Percentiles rank a stretch among this genome's conserved stretches.
phyloP scores from a whole-genome alignment of 169 alveolate species.

The Plasmodium adleri region DNA sequence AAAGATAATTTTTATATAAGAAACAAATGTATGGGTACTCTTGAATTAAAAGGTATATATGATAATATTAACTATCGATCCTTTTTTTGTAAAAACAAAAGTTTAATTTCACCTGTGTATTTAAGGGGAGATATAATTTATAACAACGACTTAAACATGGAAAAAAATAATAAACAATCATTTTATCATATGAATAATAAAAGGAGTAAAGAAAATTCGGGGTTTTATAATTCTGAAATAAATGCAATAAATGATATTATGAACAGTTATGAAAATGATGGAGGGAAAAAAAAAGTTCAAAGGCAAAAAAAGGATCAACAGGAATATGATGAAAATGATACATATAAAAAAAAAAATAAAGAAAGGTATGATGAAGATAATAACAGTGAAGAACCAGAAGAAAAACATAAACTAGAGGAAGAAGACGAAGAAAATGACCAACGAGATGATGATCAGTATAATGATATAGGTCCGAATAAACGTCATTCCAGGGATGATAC shows the following conservation, averaged over 20 bases:
- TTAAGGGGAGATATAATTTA: conserved; percentile 38
- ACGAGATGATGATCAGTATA: no score
- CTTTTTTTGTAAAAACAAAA: conserved; percentile 65
- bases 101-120: conserved; percentile 51
- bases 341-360: neutral
- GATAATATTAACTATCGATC: conserved; percentile 72
- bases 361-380: neutral
- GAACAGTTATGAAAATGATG: neutral
- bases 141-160: conserved; percentile 5
- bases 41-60: conserved; percentile 45
- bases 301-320: no score
- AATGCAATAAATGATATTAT: neutral
- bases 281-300: neutral
- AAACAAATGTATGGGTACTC: conserved; percentile 26
- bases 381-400: neutral
- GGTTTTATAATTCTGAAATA: neutral
- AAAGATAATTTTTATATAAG: conserved; percentile 57
- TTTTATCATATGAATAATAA: neutral
- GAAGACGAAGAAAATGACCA: neutral
- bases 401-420: neutral
- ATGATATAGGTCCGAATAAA: no score
- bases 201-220: neutral
- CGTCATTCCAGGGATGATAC: neutral
- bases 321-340: neutral
- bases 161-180: neutral